Base-by-base conservation (phyloP, 495 filamentous ascomycete species). In the Penicillium dipodomyicola region DNA sequence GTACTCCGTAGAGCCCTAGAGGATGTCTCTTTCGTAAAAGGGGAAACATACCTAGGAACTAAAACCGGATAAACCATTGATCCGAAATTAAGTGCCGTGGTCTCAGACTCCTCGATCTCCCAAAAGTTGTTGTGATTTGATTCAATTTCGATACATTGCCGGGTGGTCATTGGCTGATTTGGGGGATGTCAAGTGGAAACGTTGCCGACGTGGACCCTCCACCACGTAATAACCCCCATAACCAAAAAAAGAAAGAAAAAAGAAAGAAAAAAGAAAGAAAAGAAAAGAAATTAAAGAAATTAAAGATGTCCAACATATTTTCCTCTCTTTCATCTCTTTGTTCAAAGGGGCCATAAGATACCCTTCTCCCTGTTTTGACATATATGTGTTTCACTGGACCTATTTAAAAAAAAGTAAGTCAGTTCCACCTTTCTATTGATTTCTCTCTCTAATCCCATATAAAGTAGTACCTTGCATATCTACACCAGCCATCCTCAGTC, bases 71-170 rank as follows among this genome's bases (percentile, higher is more conserved):
- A 23, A 43, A 23, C 10, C 6, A 20, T 22, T 43, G 19, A 23
- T 43, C 20, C 41, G 41, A 43, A 43, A 43, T 43, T 43, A 43
- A 19, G 7, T 39, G 40, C 40, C 40, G 33, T 35, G 35, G 35
- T 39, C 35, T 39, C 35, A 20, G 41, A 42, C 40, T 23, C 22
- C 22, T 2, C 22, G 22, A 22, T 22, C 22, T 22, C 3, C 22
- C 22, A 22, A 22, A 2, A n/a, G n/a, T n/a, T 22, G 22, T 22
- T 22, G 22, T 22, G 22, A 22, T 22, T 22, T 15, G 15, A 39
- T 39, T n/a, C 35, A 37, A 27, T 37, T 37, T 37, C 15, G 6
- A 39, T 39, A 11, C 35, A 39, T 39, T 17, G 2, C 7, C 8
- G 15, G 15, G 8, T 17, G 35, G 0, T 17, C 6, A 39, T 17